Percentiles rank a stretch among this genome's conserved stretches.
Evolutionary conservation across 305 asterid genomes (phyloP).

Genomic region (Solanum hybrid): DNA sequence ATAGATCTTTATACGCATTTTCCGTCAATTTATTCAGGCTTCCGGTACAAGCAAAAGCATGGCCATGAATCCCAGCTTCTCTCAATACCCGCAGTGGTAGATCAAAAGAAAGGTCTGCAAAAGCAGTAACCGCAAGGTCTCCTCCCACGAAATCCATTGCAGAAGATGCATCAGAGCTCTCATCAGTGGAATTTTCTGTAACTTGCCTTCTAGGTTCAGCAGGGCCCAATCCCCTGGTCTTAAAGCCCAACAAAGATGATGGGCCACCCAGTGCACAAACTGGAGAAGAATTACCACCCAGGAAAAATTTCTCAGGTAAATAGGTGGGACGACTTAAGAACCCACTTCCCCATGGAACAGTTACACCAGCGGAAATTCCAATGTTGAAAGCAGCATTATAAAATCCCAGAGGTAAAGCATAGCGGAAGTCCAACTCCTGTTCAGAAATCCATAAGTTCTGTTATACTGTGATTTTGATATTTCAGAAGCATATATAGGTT

Average conservation of each 20-base stretch:
- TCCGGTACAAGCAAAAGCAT: constrained; percentile 80
- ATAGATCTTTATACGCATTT: constrained; percentile 44
- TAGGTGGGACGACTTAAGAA: constrained; percentile 43
- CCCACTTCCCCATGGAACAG: constrained; percentile 83
- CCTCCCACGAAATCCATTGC: constrained; percentile 79
- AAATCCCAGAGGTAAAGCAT: constrained; percentile 84
- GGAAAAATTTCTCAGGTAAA: constrained; percentile 77
- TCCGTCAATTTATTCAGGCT: constrained; percentile 69
- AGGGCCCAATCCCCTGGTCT: constrained; percentile 85
- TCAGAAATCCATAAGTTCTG: constrained; percentile 11
- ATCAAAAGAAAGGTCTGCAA: constrained; percentile 90
- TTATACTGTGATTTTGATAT: not conserved
- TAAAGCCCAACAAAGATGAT: constrained; percentile 75
- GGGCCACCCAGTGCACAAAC: constrained; percentile 84
- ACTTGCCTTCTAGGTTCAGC: constrained; percentile 62
- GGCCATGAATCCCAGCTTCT: constrained; percentile 91
- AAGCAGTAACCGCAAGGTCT: constrained; percentile 82
- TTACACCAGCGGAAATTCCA: constrained; percentile 71
- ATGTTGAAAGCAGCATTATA: constrained; percentile 63
- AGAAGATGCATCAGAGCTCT: constrained; percentile 31
- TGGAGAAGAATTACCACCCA: constrained; percentile 87
- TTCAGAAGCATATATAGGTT: not conserved
- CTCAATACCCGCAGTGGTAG: constrained; percentile 70
- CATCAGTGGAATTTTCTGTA: constrained; percentile 30
- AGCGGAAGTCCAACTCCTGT: constrained; percentile 88